A percentile compares a stretch with the other conserved stretches of the same genome.
Evolutionary conservation across 176 grass and related monocot genomes (phyloP).

Genomic region (Tillandsia leiboldiana): DNA sequence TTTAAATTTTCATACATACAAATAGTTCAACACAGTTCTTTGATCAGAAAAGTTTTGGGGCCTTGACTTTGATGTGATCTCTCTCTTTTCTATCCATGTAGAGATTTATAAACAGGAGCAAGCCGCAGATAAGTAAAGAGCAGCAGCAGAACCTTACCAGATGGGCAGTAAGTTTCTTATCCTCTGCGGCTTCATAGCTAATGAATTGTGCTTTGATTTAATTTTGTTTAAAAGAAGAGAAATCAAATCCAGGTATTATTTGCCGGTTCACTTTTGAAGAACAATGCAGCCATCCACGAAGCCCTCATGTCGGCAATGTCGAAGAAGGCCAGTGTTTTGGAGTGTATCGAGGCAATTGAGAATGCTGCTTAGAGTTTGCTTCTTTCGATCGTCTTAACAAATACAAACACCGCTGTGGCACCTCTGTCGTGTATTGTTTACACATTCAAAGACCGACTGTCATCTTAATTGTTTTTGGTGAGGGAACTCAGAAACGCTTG

Average conservation of each 20-base stretch:
- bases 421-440: no score
- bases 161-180: conserved; percentile 67
- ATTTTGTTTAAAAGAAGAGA: neutral
- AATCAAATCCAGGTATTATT: conserved; percentile 54
- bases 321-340: conserved; percentile 57
- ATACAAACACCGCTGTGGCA: neutral
- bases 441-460: no score
- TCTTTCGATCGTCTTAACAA: neutral
- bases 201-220: neutral
- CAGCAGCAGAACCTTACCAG: conserved; percentile 94
- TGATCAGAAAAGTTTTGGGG: neutral
- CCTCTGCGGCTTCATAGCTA: neutral
- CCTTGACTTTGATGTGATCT: neutral
- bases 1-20: neutral
- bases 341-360: conserved; percentile 85
- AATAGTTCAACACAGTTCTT: neutral
- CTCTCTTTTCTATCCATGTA: conserved; percentile 9
- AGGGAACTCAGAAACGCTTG: no score
- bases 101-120: conserved; percentile 87
- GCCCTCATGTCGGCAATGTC: conserved; percentile 75
- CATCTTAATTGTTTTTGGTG: no score
- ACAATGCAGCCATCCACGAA: conserved; percentile 62
- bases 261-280: conserved; percentile 76
- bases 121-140: conserved; percentile 56
- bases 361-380: conserved; percentile 37